These are phyloP conservation scores for Didymella arachidicola DNA, from an alignment of 2,329 filamentous ascomycete species.

Conservation along the genomic window DNA sequence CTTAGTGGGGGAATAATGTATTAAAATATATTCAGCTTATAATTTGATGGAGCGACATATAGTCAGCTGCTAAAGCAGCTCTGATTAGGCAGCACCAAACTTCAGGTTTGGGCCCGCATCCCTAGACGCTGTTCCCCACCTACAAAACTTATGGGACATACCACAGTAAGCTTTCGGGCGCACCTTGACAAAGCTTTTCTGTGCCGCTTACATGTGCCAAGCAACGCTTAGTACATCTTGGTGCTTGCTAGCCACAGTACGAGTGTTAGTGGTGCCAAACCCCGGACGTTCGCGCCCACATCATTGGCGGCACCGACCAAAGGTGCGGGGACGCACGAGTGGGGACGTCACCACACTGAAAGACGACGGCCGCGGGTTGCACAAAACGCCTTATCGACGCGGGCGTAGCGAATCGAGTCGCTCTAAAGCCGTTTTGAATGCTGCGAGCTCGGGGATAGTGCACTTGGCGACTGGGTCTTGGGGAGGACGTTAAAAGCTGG, in stretches of 20 bases:
- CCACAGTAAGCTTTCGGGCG: conserved; percentile 30
- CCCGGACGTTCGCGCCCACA: conserved; percentile 5
- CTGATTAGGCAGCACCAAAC: no score
- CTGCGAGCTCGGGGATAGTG: conserved; percentile 5
- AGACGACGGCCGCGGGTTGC: conserved; percentile 18
- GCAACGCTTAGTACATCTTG: conserved; percentile 30
- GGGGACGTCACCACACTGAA: conserved; percentile 25
- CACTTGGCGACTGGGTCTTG: not conserved
- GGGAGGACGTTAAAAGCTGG: conserved; percentile 11
- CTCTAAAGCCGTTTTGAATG: not conserved
- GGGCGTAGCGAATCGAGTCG: not conserved
- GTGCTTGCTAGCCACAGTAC: not conserved
- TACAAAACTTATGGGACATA: no score
- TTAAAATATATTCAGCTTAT: no score
- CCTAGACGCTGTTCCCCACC: no score
- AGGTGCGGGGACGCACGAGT: conserved; percentile 15
- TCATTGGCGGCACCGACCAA: conserved; percentile 7
- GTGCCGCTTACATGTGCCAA: conserved; percentile 17
- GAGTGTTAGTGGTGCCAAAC: not conserved
- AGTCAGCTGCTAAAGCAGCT: no score
- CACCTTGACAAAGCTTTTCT: conserved; percentile 30
- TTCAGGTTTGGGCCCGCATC: no score
- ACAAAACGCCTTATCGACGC: conserved; percentile 7
- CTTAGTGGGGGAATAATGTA: no score
- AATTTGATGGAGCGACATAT: no score